Base-by-base conservation (phyloP, 441 rosid genomes). In the Euphorbia celastroides region DNA sequence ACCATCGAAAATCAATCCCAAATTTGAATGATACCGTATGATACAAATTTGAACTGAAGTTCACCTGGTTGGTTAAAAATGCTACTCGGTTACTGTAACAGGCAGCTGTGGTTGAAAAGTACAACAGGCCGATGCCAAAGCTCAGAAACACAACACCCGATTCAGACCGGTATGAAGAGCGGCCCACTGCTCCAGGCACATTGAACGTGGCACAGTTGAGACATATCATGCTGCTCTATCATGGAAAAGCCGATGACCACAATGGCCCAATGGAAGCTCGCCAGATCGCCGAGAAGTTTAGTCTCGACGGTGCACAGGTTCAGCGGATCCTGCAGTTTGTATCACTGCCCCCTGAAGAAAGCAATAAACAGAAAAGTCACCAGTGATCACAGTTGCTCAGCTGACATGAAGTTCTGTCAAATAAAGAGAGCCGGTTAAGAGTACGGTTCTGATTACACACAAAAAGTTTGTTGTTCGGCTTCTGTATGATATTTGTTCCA, bases 241-340 rank as follows among this genome's bases (percentile, higher is more conserved):
- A 85, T 69, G 98, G 98, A 64, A 90, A 89, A 72, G 86, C 90
- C 19, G 90, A 81, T 46, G 96, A 82, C 75, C 88, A 81, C n/a
- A 46, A 67, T 0, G 87, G 91, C 13, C 83, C 86, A 2, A 84
- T 90, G 90, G 83, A 81, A 67, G 70, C 75, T 26, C 75, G 72
- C 5, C 86, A 80, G 75, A 90, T 93, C 27, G 95, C 98, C 0
- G 70, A 78, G 56, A 88, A 77, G 78, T 89, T 87, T 70, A 78
- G 55, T 11, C 78, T 91, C 20, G 88, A 86, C 32, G 88, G 67
- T 36, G 63, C 73, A 7, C 92, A 84, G 72, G 86, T 93, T 44
- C 81, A 85, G 74, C 82, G 62, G 50, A 83, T 87, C 36, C 36
- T 87, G 27, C 83, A 83, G 79, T 83, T 76, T 69, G 50, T 87